phyloP scores from a whole-genome alignment of 345 rosid genomes.

The Aquilaria sinensis region DNA sequence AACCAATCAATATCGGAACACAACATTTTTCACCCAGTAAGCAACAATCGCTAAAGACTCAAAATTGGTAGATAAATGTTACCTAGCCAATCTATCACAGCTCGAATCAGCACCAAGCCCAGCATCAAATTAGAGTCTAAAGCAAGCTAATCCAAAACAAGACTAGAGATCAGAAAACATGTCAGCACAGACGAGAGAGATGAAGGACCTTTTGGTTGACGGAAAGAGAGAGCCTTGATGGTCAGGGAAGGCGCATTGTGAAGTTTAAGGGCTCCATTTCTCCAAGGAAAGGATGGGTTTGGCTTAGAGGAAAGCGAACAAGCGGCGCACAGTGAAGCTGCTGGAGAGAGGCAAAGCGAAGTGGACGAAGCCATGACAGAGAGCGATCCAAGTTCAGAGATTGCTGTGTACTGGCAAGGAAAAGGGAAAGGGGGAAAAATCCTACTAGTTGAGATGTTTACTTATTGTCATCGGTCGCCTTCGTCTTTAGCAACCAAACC shows the following conservation, averaged over 20 bases:
- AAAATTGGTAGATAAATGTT: no score
- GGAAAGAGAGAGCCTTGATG: conserved; percentile 22
- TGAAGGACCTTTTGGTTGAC: conserved; percentile 35
- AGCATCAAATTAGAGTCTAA: background rate
- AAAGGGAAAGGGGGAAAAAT: conserved; percentile 6
- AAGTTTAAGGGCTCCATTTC: conserved; percentile 14
- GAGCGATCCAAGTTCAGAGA: background rate
- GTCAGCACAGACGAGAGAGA: background rate
- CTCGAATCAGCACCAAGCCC: background rate
- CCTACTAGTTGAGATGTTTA: background rate
- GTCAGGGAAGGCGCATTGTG: conserved; percentile 18
- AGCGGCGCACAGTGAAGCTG: conserved; percentile 11
- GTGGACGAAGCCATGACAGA: conserved; percentile 23
- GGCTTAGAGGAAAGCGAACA: conserved; percentile 11
- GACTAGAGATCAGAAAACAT: background rate
- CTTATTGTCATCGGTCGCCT: no score
- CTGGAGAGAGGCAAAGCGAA: conserved; percentile 13
- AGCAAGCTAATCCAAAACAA: background rate
- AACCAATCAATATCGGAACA: no score
- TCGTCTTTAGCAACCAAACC: no score
- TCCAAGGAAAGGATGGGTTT: conserved; percentile 21
- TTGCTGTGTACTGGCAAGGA: background rate
- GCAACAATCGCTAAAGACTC: no score
- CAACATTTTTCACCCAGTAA: no score
- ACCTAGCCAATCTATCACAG: no score